Evolutionary conservation across 1,284 basidiomycete species (phyloP).

Genomic region (Leccinum angustisporum): DNA sequence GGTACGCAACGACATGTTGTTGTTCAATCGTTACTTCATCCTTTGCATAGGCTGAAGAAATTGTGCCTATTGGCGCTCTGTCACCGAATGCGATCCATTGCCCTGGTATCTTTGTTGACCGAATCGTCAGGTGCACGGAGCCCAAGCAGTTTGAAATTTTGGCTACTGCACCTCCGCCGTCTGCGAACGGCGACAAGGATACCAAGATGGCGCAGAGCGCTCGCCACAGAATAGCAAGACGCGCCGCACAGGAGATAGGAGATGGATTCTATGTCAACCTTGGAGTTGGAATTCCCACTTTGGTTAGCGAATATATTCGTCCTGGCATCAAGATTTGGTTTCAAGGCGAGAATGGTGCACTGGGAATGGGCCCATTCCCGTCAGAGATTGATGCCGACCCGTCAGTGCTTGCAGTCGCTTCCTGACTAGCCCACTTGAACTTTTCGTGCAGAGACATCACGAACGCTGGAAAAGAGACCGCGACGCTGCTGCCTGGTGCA

Average conservation of each 20-base stretch:
- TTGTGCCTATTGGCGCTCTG: slow-evolving; percentile 83
- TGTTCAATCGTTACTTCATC: not conserved
- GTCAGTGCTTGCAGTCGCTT: slow-evolving; percentile 44
- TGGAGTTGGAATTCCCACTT: slow-evolving; percentile 86
- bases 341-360: slow-evolving; percentile 91
- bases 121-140: slow-evolving; percentile 75
- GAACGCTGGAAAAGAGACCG: slow-evolving; percentile 94
- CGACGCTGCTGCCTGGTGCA: slow-evolving; percentile 86
- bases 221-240: slow-evolving; percentile 80
- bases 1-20: slow-evolving; percentile 39
- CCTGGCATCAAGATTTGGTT: slow-evolving; percentile 81
- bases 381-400: slow-evolving; percentile 80
- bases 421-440: not conserved
- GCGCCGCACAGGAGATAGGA: slow-evolving; percentile 86
- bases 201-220: slow-evolving; percentile 48
- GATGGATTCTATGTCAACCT: slow-evolving; percentile 82
- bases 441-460: slow-evolving; percentile 69
- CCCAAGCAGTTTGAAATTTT: slow-evolving; percentile 78
- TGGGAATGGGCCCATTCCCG: slow-evolving; percentile 93
- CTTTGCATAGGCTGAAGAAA: slow-evolving; percentile 73
- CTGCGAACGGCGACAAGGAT: slow-evolving; percentile 31
- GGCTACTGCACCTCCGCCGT: slow-evolving; percentile 55
- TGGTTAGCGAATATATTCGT: slow-evolving; percentile 80
- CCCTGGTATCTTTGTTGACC: slow-evolving; percentile 82
- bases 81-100: slow-evolving; percentile 84